phyloP scores from a whole-genome alignment of 2,329 filamentous ascomycete genomes.

The Arthrobotrys conoides region DNA sequence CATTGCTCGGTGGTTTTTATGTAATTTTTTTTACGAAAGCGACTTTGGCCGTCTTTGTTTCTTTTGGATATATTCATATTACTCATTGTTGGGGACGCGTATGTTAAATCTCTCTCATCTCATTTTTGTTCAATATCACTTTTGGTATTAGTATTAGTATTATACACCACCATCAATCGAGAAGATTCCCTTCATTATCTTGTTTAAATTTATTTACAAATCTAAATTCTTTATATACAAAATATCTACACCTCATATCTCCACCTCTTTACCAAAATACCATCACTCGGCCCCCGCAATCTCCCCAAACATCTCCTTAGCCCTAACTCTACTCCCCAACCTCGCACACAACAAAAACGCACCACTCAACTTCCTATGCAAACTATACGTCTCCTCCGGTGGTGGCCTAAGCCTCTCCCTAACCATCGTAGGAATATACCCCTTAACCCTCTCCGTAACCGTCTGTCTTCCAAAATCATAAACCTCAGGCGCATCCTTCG shows the following conservation, averaged over 20 bases:
- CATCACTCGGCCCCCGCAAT: constrained; percentile 64
- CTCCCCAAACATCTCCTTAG: constrained; percentile 81
- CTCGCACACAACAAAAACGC: constrained; percentile 93
- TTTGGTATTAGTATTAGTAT: too few relatives aligned
- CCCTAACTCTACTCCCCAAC: constrained; percentile 84
- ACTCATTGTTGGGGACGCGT: too few relatives aligned
- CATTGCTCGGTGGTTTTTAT: constrained; percentile 54
- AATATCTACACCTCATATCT: too few relatives aligned
- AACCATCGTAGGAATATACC: constrained; percentile 92
- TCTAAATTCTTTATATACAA: too few relatives aligned
- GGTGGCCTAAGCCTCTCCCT: constrained; percentile 88
- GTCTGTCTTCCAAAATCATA: constrained; percentile 97
- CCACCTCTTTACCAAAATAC: background rate
- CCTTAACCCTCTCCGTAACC: constrained; percentile 92
- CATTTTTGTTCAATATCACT: too few relatives aligned
- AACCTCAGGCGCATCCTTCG: constrained; percentile 78
- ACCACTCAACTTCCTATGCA: constrained; percentile 94
- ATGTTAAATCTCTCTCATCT: too few relatives aligned
- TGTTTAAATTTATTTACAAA: too few relatives aligned
- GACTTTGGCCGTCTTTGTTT: constrained; percentile 26
- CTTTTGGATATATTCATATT: too few relatives aligned
- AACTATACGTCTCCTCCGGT: constrained; percentile 95
- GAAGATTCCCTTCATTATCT: too few relatives aligned
- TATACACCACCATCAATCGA: too few relatives aligned
- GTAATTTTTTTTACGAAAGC: constrained; percentile 48